Evolutionary conservation across 495 filamentous ascomycete species (phyloP).

Genomic region (Lepidopterella palustris): DNA sequence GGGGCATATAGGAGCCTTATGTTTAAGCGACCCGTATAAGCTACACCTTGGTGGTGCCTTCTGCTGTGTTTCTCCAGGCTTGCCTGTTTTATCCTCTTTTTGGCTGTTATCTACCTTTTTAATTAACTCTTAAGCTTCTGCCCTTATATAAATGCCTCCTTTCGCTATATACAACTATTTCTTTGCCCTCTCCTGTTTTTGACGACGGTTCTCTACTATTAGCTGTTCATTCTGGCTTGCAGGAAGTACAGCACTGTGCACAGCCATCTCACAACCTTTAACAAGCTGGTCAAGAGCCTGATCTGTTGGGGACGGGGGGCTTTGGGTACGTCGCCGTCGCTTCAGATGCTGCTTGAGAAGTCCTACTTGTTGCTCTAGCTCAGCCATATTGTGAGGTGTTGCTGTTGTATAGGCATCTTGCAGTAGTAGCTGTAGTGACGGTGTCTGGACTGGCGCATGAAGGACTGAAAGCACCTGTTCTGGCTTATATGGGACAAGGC

Average conservation of each 20-base stretch:
- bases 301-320: neutral
- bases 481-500: conserved; percentile 9
- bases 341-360: neutral
- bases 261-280: conserved; percentile 11
- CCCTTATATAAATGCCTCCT: conserved; percentile 1
- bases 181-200: conserved; percentile 9
- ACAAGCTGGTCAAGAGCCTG: conserved; percentile 11
- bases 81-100: too few species aligned
- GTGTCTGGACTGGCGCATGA: neutral
- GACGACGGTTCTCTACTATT: neutral
- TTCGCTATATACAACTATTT: conserved; percentile 1
- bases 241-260: conserved; percentile 5
- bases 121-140: neutral
- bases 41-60: too few species aligned
- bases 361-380: neutral
- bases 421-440: neutral
- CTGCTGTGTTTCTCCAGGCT: too few species aligned
- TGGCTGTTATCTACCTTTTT: too few species aligned
- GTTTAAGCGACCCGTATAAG: too few species aligned
- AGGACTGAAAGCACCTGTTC: neutral
- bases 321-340: neutral
- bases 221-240: conserved; percentile 6
- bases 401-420: too few species aligned
- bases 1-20: too few species aligned
- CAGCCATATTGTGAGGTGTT: neutral